phyloP scores from a whole-genome alignment of 2,329 filamentous ascomycete species.

The Curvularia eragrostidis region DNA sequence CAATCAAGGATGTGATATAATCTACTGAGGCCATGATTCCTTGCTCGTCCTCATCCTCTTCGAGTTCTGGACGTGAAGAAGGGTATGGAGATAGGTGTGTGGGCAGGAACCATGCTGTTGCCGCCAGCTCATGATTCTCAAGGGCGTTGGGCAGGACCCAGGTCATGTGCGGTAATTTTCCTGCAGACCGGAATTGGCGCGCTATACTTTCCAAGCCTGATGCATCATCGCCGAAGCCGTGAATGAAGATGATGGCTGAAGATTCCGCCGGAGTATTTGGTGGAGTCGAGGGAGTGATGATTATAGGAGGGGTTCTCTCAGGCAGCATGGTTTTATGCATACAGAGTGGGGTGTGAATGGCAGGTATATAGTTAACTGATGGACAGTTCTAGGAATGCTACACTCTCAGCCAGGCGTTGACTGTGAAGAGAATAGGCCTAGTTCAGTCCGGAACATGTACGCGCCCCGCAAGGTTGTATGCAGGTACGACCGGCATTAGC shows the following conservation, averaged over 20 bases:
- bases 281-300: constrained; percentile 47
- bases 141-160: constrained; percentile 61
- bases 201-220: constrained; percentile 54
- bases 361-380: background rate
- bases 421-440: background rate
- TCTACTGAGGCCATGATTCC: constrained; percentile 51
- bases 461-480: constrained; percentile 20
- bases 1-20: constrained; percentile 54
- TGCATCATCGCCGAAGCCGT: constrained; percentile 57
- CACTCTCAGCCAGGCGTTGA: background rate
- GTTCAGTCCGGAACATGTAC: constrained; percentile 1
- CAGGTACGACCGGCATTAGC: constrained; percentile 17
- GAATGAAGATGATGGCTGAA: constrained; percentile 56
- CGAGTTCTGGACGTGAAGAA: constrained; percentile 51
- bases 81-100: constrained; percentile 51
- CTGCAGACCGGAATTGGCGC: constrained; percentile 56
- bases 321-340: constrained; percentile 5
- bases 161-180: constrained; percentile 57
- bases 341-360: background rate
- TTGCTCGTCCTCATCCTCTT: constrained; percentile 56
- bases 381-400: background rate
- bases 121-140: constrained; percentile 55
- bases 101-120: constrained; percentile 58
- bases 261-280: constrained; percentile 46
- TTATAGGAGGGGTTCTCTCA: constrained; percentile 41